These are phyloP conservation scores for Pythium myriotylum DNA, from an alignment of 352 stramenopile genomes.

Conservation along the genomic window DNA sequence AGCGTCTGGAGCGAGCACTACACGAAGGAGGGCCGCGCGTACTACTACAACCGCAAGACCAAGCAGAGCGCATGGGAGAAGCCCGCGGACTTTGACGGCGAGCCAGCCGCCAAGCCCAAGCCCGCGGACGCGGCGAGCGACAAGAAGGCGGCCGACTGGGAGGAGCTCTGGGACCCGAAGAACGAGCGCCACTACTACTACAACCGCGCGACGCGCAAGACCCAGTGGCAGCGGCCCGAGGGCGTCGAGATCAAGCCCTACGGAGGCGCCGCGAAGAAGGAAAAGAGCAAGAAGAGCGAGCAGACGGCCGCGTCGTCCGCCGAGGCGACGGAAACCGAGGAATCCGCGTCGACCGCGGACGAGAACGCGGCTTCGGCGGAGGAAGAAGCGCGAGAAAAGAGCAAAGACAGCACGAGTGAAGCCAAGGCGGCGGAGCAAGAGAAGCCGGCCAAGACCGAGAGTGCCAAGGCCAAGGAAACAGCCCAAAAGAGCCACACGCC, in stretches of 20 bases:
- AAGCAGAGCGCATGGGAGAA: conserved; percentile 90
- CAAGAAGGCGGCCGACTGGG: conserved; percentile 52
- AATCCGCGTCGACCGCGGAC: conserved; percentile 12
- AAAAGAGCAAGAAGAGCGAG: conserved; percentile 29
- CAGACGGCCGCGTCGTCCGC: conserved; percentile 10
- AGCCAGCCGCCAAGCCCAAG: conserved; percentile 31
- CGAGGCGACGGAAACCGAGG: conserved; percentile 15
- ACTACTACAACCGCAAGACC: conserved; percentile 89
- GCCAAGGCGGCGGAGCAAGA: conserved; percentile 6
- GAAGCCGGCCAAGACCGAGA: conserved; percentile 26
- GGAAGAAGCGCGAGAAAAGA: conserved; percentile 4
- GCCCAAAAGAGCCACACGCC: conserved; percentile 6
- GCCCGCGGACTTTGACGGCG: conserved; percentile 73
- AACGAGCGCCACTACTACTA: conserved; percentile 88
- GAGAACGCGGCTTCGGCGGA: conserved; percentile 8
- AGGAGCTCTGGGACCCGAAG: conserved; percentile 88
- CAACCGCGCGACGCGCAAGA: conserved; percentile 79
- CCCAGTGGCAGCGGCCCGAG: conserved; percentile 80
- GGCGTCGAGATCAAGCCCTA: conserved; percentile 78
- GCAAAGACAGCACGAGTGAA: neutral
- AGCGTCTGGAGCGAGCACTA: conserved; percentile 82
- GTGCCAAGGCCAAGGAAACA: conserved; percentile 13
- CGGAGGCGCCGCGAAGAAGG: conserved; percentile 30
- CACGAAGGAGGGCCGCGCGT: conserved; percentile 83
- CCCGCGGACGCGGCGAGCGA: neutral